Evolutionary conservation across 371 early-diverging fungal genomes (phyloP).

Genomic region (Neoconidiobolus thromboides): DNA sequence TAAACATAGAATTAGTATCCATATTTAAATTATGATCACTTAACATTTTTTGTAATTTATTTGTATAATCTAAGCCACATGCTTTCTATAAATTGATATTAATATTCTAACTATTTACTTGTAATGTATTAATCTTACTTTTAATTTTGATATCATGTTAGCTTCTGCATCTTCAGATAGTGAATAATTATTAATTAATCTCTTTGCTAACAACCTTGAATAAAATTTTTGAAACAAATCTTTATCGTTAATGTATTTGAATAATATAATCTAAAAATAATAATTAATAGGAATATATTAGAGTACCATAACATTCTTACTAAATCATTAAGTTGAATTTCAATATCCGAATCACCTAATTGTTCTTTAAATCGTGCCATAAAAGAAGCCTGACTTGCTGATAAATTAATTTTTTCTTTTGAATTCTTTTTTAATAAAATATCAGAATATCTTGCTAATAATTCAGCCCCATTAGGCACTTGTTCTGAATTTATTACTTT

Average conservation of each 20-base stretch:
- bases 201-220: slow-evolving; percentile 64
- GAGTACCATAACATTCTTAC: slow-evolving; percentile 19
- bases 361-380: neutral
- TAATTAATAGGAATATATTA: neutral
- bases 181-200: slow-evolving; percentile 60
- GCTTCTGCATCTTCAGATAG: slow-evolving; percentile 68
- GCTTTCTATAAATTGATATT: slow-evolving; percentile 35
- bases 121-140: slow-evolving; percentile 14
- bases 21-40: slow-evolving; percentile 68
- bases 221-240: slow-evolving; percentile 92
- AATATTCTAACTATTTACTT: neutral
- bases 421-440: slow-evolving; percentile 60
- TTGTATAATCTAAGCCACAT: slow-evolving; percentile 81
- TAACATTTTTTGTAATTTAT: slow-evolving; percentile 81
- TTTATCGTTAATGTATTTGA: slow-evolving; percentile 83
- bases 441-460: slow-evolving; percentile 73
- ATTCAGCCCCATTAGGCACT: slow-evolving; percentile 51
- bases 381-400: neutral
- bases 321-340: slow-evolving; percentile 64
- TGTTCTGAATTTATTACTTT: slow-evolving; percentile 75
- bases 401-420: slow-evolving; percentile 26
- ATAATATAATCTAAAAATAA: slow-evolving; percentile 35
- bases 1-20: slow-evolving; percentile 56
- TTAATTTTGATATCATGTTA: slow-evolving; percentile 60
- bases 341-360: slow-evolving; percentile 28